phyloP scores from a whole-genome alignment of 305 asterid genomes.

The Solanum chacoense region DNA sequence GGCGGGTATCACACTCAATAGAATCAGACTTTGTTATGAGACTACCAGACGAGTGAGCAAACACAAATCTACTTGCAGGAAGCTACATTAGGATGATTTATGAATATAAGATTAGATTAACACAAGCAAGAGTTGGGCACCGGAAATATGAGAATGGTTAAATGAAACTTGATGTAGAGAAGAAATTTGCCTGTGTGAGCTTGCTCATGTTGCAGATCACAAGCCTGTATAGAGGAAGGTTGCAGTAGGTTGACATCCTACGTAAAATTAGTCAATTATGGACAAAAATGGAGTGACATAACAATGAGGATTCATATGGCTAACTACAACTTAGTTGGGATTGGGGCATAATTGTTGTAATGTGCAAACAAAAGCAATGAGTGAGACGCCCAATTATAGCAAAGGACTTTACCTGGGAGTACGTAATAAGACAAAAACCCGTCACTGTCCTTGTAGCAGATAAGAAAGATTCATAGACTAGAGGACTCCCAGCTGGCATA shows the following conservation, averaged over 20 bases:
- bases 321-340: not conserved
- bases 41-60: not conserved
- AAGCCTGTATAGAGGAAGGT: not conserved
- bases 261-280: not conserved
- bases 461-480: slow-evolving; percentile 29
- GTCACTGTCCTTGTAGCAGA: slow-evolving; percentile 1
- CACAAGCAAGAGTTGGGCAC: not conserved
- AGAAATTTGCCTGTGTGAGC: not conserved
- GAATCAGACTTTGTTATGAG: not conserved
- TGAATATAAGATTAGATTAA: not conserved
- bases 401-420: slow-evolving; percentile 17
- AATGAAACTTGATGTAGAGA: not conserved
- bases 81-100: not conserved
- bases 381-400: not conserved
- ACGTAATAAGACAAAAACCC: not conserved
- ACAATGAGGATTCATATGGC: not conserved
- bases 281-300: not conserved
- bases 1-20: not conserved
- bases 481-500: slow-evolving; percentile 83
- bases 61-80: not conserved
- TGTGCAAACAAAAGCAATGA: not conserved
- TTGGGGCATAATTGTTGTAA: not conserved
- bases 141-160: not conserved
- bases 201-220: not conserved
- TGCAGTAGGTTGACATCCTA: not conserved